Base-by-base conservation (phyloP, 441 rosid species). In the Jatropha multifida region DNA sequence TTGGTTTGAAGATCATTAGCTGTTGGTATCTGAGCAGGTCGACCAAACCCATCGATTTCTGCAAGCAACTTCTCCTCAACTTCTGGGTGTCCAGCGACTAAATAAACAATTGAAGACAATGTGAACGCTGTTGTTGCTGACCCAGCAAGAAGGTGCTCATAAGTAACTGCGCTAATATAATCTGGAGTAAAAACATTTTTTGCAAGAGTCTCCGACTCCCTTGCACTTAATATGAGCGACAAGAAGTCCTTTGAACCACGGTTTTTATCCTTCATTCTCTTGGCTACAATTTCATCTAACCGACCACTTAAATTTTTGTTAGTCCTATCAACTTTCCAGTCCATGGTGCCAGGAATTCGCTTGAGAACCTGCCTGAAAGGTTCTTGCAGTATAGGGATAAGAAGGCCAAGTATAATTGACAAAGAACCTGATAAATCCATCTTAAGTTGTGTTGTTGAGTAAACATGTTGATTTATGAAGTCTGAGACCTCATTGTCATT, bases 381-480 rank as follows among this genome's bases (percentile, higher is more conserved):
- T 66, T 90, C 99, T 75, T 93, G 98, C 72, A 95, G 87, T n/a
- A 93, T 78, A 1, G 97, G 98, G 42, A 92, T 69, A 56, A 95
- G 89, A 65, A 90, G 81, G 66, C 99, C 99, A 20, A 92, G 54
- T 56, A 95, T 85, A 77, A 93, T 93, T 0, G 96, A 95, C 65
- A 92, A 41, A 13, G 99, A 91, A 64, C 98, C 99, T 0, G 99
- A 90, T 32, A 92, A 82, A 73, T 95, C 98, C 98, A 95, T 93
- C 87, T 95, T 95, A 37, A 95, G 94, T 73, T 95, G 96, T 62
- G 97, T 89, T 3, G 99, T 95, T 63, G 99, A 95, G 88, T 92
- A 95, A 54, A 91, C 86, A 78, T 95, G 98, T 77, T 95, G 91
- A 71, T 90, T 88, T 59, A 93, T 84, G 75, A 93, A 93, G 62